These are phyloP conservation scores for Dioszegia hungarica DNA, from an alignment of 768 basidiomycete species.

Conservation along the genomic window DNA sequence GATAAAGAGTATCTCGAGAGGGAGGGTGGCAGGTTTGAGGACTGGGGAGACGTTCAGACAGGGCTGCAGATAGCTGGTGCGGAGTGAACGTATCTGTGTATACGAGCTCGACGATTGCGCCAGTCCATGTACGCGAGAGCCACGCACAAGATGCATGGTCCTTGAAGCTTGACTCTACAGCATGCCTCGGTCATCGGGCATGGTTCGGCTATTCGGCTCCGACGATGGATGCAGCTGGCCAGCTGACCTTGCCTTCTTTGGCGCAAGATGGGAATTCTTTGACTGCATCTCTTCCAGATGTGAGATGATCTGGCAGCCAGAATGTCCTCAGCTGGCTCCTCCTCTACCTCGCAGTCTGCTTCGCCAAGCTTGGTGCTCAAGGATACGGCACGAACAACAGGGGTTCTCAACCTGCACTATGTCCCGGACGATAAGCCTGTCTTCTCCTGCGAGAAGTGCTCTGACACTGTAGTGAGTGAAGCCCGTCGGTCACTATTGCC, in stretches of 20 bases:
- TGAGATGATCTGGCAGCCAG: too few relatives aligned
- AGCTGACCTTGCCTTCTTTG: too few relatives aligned
- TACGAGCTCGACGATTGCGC: too few relatives aligned
- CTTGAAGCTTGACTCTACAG: too few relatives aligned
- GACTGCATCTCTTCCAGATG: too few relatives aligned
- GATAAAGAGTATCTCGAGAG: neutral
- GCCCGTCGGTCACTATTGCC: neutral
- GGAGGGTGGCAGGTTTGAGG: neutral
- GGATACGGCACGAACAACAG: neutral
- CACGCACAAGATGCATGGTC: too few relatives aligned
- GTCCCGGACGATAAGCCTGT: conserved; percentile 32
- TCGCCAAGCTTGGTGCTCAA: too few relatives aligned
- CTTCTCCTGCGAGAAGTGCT: conserved; percentile 32
- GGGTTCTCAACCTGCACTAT: conserved; percentile 25
- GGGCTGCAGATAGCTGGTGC: neutral
- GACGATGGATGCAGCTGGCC: neutral
- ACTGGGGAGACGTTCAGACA: neutral
- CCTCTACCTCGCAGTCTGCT: neutral
- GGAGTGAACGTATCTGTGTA: too few relatives aligned
- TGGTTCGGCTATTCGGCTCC: too few relatives aligned
- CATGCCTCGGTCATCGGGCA: too few relatives aligned
- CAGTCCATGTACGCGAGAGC: too few relatives aligned
- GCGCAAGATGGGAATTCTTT: too few relatives aligned
- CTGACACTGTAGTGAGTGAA: conserved; percentile 21
- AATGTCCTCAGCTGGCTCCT: neutral